Percentiles rank a stretch among this genome's conserved stretches.
phyloP scores from a whole-genome alignment of 768 basidiomycete species.

The Suillus spraguei region DNA sequence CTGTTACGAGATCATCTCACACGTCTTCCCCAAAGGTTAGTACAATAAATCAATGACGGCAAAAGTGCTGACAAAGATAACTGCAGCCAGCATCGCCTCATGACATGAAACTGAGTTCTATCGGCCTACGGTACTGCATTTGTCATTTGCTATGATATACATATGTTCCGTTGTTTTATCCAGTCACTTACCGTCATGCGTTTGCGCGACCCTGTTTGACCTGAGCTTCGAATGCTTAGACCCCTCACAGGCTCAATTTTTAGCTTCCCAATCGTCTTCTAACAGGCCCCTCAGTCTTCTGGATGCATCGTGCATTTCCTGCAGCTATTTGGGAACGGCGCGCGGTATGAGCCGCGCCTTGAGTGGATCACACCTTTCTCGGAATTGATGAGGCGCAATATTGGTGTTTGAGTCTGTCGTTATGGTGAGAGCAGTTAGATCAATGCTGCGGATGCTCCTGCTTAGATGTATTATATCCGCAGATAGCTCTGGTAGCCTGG shows the following conservation, averaged over 20 bases:
- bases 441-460: neutral
- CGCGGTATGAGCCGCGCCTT: slow-evolving; percentile 68
- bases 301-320: slow-evolving; percentile 62
- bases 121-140: slow-evolving; percentile 30
- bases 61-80: slow-evolving; percentile 55
- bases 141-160: neutral
- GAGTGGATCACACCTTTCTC: slow-evolving; percentile 47
- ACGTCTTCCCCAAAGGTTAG: slow-evolving; percentile 81
- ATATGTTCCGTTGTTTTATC: neutral
- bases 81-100: slow-evolving; percentile 48
- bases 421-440: neutral
- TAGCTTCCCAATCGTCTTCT: neutral
- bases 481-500: neutral
- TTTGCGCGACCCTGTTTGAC: neutral
- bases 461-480: slow-evolving; percentile 37
- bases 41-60: slow-evolving; percentile 60
- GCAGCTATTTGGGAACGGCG: slow-evolving; percentile 72
- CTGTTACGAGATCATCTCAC: slow-evolving; percentile 63
- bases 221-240: neutral
- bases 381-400: slow-evolving; percentile 43
- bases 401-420: slow-evolving; percentile 15
- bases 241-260: neutral
- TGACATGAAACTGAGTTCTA: slow-evolving; percentile 1
- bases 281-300: neutral
- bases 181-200: neutral